Percentiles rank a stretch among this genome's conserved stretches.
Evolutionary conservation across 306 rosid genomes (phyloP).

Genomic region (Lathyrus sativus): DNA sequence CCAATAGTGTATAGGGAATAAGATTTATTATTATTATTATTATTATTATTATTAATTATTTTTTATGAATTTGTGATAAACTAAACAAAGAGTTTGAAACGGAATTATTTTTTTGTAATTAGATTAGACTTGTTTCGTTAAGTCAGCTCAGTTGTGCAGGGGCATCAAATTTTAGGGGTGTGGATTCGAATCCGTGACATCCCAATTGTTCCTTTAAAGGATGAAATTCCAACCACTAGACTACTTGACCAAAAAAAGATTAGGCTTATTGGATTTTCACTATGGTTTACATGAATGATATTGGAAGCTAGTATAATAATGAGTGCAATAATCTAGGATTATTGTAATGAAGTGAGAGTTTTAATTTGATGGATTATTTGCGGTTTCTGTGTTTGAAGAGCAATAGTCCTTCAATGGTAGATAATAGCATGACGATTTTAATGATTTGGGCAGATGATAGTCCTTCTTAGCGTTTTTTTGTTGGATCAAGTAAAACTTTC

Average conservation of each 20-base stretch:
- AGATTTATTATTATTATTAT: too few species aligned
- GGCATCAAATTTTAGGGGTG: too few species aligned
- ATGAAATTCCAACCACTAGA: too few species aligned
- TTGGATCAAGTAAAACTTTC: not conserved
- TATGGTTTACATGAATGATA: conserved; percentile 1
- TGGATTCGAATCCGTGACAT: too few species aligned
- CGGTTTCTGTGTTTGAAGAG: not conserved
- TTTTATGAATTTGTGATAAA: not conserved
- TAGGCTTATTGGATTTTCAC: not conserved
- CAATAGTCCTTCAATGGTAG: not conserved
- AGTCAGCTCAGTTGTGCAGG: too few species aligned
- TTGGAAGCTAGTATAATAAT: not conserved
- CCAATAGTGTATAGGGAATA: not conserved
- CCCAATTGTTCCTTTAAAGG: too few species aligned
- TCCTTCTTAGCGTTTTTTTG: not conserved
- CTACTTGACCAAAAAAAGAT: too few species aligned
- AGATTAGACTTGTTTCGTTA: too few species aligned
- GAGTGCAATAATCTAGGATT: not conserved
- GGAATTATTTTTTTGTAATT: not conserved
- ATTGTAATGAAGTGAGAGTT: not conserved
- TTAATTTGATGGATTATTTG: conserved; percentile 6
- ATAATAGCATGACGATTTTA: not conserved
- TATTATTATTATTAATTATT: too few species aligned
- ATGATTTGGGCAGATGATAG: not conserved
- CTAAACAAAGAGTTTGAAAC: too few species aligned